Conservation (phyloP, 2,329 filamentous ascomycete species). For the Fusarium oligoseptatum region DNA sequence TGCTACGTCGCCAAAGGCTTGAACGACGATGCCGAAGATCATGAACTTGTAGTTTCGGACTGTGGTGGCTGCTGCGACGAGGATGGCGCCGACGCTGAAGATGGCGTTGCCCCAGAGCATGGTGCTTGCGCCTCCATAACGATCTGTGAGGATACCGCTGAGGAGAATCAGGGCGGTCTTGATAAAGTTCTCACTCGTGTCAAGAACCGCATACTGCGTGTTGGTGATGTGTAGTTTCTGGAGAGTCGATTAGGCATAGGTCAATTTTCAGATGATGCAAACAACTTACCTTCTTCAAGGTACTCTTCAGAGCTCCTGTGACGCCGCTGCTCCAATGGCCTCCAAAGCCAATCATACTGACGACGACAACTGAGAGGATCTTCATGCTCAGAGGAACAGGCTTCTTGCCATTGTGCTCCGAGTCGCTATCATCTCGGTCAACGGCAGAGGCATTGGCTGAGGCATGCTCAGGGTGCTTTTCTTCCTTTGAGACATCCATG, state of each 20-base stretch:
- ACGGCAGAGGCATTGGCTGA: constrained; percentile 4
- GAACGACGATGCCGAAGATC: constrained; percentile 68
- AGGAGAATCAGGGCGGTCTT: constrained; percentile 66
- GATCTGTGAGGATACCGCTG: constrained; percentile 69
- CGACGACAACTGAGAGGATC: constrained; percentile 60
- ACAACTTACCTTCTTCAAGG: constrained; percentile 64
- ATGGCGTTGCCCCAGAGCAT: constrained; percentile 73
- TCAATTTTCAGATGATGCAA: fast-evolving
- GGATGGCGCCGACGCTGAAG: constrained; percentile 69
- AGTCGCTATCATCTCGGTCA: constrained; percentile 27
- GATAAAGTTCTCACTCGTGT: constrained; percentile 74
- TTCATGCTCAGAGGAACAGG: constrained; percentile 49
- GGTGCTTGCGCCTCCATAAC: constrained; percentile 69
- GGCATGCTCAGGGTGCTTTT: constrained; percentile 13
- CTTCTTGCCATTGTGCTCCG: constrained; percentile 37
- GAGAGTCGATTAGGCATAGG: background rate
- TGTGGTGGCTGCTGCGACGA: constrained; percentile 69
- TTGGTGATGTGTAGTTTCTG: constrained; percentile 70
- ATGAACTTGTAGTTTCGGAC: constrained; percentile 71
- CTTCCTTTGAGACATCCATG: constrained; percentile 28
- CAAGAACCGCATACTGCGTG: constrained; percentile 69
- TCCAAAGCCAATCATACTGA: constrained; percentile 69
- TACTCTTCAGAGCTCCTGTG: constrained; percentile 71
- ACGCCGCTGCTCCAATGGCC: constrained; percentile 72
- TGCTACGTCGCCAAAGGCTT: constrained; percentile 72